Percentiles rank a stretch among this genome's conserved stretches.
phyloP scores from a whole-genome alignment of 306 rosid genomes.

The Cicer yamashitae region DNA sequence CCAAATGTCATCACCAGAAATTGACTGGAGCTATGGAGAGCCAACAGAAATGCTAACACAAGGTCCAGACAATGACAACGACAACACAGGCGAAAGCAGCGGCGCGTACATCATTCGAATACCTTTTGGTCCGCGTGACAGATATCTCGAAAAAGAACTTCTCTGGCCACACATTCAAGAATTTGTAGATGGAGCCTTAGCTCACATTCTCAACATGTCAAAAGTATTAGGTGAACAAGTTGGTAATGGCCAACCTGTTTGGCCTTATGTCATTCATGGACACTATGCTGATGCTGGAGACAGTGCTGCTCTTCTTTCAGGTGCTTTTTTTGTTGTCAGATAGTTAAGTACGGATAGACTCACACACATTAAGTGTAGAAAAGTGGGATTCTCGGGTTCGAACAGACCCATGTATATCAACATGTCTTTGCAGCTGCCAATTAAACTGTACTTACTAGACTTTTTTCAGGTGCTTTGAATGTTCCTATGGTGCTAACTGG shows the following conservation, averaged over 20 bases:
- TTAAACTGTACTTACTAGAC: constrained; percentile 1
- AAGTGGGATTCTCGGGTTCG: no score
- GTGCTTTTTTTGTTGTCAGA: constrained; percentile 55
- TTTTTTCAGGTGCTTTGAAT: constrained; percentile 91
- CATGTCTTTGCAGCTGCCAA: no score
- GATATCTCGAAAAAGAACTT: constrained; percentile 76
- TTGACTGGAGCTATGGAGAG: constrained; percentile 96
- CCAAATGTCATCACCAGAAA: constrained; percentile 78
- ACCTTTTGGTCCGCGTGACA: constrained; percentile 89
- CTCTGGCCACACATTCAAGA: constrained; percentile 94
- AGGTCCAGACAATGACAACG: constrained; percentile 64
- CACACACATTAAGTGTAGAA: no score
- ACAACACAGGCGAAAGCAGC: constrained; percentile 74
- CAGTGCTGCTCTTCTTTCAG: constrained; percentile 90
- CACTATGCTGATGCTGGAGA: constrained; percentile 98
- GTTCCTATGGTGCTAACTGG: constrained; percentile 95
- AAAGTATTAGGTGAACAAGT: constrained; percentile 92
- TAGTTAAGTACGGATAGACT: no score
- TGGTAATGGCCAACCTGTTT: constrained; percentile 78
- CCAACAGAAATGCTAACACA: constrained; percentile 86
- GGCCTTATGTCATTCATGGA: constrained; percentile 97
- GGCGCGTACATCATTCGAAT: constrained; percentile 88
- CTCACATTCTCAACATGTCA: constrained; percentile 92
- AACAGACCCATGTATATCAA: no score
- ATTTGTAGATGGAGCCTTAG: constrained; percentile 91